Evolutionary conservation across 352 stramenopile genomes (phyloP), one percentile per base, ranked within the genome.

Genomic region (Phytophthora pini): DNA sequence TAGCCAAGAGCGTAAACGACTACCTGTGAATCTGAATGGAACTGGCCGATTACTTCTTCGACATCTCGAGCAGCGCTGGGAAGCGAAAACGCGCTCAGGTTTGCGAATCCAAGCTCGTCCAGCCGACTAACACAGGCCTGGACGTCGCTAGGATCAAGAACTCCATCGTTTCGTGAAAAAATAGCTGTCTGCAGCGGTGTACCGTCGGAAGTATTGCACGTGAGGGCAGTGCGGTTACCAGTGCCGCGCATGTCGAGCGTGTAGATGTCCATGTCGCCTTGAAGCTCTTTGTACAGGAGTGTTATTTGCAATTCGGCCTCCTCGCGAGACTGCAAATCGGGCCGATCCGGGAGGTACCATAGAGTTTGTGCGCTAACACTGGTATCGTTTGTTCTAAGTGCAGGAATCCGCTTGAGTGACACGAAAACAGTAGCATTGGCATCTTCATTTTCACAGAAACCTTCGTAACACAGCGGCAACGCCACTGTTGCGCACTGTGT

Each of bases 1-100:
- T 89, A 88, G 12, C 84, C 84, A 6, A 93, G 56, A 0, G 82
- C 82, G 67, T 94, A 94, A 1, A 93, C 61, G 34, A 83, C 75
- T 20, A 72, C 43, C 15, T 83, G 40, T 5, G 75, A 80, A 10
- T 71, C 43, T 24, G 76, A 15, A 43, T 89, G 83, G 61, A 74
- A 82, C 7, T 52, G 47, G n/a, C 64, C 68, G 48, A 93, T 81
- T 24, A 90, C 56, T 22, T 66, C 63, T 44, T 86, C 82, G 26
- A 93, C 41, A 56, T 94, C 87, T 32, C 74, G 70, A 32, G 84
- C 77, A 1, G 74, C 80, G 53, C 84, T 92, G 6, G 82, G 79
- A 39, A 94, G 58, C 22, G 87, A 94, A 62, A 93, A 93, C 2
- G 77, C 75, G 15, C 59, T 68, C 38, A 88, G 66, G 34, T 68